These are phyloP conservation scores for Galerina sulciceps DNA, from an alignment of 768 basidiomycete species.

Conservation along the genomic window DNA sequence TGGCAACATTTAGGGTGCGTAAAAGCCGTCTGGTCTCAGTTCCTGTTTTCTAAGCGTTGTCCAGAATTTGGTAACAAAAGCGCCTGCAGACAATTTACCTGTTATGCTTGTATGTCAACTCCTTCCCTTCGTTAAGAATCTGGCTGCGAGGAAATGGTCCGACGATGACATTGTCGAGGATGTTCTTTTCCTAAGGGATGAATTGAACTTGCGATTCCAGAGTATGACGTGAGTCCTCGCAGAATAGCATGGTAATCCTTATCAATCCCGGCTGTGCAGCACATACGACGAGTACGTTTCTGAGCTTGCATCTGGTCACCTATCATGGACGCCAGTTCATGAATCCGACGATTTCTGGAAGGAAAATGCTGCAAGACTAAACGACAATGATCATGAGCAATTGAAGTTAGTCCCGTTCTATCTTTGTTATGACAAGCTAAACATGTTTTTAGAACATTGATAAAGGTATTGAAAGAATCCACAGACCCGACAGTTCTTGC, in stretches of 20 bases:
- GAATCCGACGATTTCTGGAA: slow-evolving; percentile 98
- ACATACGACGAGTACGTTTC: slow-evolving; percentile 97
- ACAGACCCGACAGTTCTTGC: slow-evolving; percentile 81
- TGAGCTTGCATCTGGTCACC: slow-evolving; percentile 85
- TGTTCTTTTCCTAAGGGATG: slow-evolving; percentile 83
- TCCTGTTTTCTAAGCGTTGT: not conserved
- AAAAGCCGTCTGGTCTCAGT: not conserved
- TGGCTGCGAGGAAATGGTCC: slow-evolving; percentile 84
- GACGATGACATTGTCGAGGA: slow-evolving; percentile 97
- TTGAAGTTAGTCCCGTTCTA: slow-evolving; percentile 64
- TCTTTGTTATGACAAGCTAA: not conserved
- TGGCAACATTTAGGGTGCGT: slow-evolving; percentile 86
- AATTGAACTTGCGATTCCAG: slow-evolving; percentile 83
- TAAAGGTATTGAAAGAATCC: slow-evolving; percentile 72
- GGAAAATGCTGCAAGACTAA: slow-evolving; percentile 87
- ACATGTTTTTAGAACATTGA: slow-evolving; percentile 57
- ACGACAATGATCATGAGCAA: slow-evolving; percentile 83
- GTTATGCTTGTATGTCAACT: slow-evolving; percentile 91
- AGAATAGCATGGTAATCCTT: not conserved
- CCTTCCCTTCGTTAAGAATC: slow-evolving; percentile 84
- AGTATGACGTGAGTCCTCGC: slow-evolving; percentile 76
- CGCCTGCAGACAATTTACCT: slow-evolving; percentile 86
- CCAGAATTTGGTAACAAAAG: slow-evolving; percentile 89
- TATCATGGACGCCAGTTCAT: slow-evolving; percentile 96
- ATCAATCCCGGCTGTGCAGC: slow-evolving; percentile 41